Evolutionary conservation across 1,284 basidiomycete species (phyloP), one percentile per base, ranked within the genome.

Genomic region (Wolfiporia cocos): DNA sequence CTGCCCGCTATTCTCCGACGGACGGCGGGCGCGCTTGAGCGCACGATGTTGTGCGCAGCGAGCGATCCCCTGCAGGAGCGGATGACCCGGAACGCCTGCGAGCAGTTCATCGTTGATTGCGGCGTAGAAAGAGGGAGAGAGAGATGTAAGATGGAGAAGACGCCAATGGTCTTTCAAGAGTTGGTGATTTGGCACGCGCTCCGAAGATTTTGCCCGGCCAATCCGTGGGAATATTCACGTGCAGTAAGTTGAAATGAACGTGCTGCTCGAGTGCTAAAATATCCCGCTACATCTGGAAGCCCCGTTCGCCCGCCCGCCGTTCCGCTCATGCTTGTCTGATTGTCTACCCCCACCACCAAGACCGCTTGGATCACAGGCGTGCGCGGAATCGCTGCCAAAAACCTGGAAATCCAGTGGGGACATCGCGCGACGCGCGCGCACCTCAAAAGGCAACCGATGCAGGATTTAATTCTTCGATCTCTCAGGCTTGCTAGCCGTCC

Each of bases 11-110:
- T 44, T 50, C 57, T 59, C 47, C 54, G 56, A 41, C 50, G 52
- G 37, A 50, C 50, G 41, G 47, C 50, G 34, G 52, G 49, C 28
- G 44, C 39, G 9, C 68, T 59, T 34, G 74, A 58, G 40, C 74
- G 69, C 26, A 56, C 52, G 30, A 58, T 46, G 32, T 64, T 57
- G 49, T 69, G 68, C 47, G 73, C 65, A 36, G 80, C 73, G 51
- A 79, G 52, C 18, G 70, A 70, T 55, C 71, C 63, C 45, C 77
- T 71, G 59, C 73, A 78, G 20, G 76, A 67, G 52, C 76, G 75
- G 60, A 86, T 65, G 41, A 72, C 48, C 42, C 70, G 69, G 58
- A 74, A 65, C 48, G 73, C 69, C 46, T 68, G 65, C 43, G 66
- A 55, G 51, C 71, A 63, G 63, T 63, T 73, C 78, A 80, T 81